phyloP scores from a whole-genome alignment of 768 basidiomycete species.

The Leccinum olivaceopallidum region DNA sequence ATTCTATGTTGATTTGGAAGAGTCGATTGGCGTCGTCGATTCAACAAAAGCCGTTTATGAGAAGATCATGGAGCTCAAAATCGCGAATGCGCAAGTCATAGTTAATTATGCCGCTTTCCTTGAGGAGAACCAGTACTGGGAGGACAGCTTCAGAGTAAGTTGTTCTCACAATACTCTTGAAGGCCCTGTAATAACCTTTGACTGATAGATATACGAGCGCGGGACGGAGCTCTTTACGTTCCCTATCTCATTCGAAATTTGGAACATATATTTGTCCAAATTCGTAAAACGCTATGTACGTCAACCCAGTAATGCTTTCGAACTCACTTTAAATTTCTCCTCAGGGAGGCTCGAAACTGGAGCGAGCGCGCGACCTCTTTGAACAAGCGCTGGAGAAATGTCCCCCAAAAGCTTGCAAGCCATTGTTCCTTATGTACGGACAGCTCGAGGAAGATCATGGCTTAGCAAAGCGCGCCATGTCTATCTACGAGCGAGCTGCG shows the following conservation, averaged over 20 bases:
- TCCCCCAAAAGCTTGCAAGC: constrained; percentile 91
- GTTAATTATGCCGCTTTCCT: constrained; percentile 97
- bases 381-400: constrained; percentile 98
- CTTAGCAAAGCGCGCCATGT: constrained; percentile 94
- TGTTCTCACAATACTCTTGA: background rate
- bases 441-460: constrained; percentile 94
- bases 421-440: constrained; percentile 95
- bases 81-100: constrained; percentile 97
- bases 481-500: constrained; percentile 92
- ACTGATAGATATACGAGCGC: constrained; percentile 82
- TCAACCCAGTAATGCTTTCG: constrained; percentile 16
- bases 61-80: constrained; percentile 93
- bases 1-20: constrained; percentile 96
- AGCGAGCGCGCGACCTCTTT: constrained; percentile 95
- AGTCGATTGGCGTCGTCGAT: constrained; percentile 93
- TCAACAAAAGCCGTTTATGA: constrained; percentile 92
- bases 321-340: constrained; percentile 6
- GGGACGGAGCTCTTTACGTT: constrained; percentile 98
- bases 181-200: constrained; percentile 7
- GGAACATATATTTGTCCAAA: constrained; percentile 98
- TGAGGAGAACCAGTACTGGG: constrained; percentile 97
- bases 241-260: constrained; percentile 97
- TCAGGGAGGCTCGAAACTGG: constrained; percentile 90
- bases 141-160: constrained; percentile 97
- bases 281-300: constrained; percentile 95